Conservation (phyloP, 1,139 yeast species). For the Debaryomyces udenii region DNA sequence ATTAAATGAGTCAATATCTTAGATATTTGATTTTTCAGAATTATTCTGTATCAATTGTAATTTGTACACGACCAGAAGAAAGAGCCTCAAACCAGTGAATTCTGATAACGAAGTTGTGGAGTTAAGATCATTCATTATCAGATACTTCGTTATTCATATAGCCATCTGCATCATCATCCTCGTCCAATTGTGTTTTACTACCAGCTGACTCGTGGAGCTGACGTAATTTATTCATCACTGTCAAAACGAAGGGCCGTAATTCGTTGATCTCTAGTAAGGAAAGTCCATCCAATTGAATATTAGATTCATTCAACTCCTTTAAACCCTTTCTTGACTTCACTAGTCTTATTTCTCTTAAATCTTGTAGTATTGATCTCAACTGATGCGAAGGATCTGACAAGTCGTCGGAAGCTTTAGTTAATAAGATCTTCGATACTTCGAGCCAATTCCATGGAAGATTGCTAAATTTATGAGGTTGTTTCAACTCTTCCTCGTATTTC, state of each 20-base stretch:
- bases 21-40: no score
- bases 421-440: constrained; percentile 69
- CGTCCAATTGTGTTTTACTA: constrained; percentile 25
- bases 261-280: constrained; percentile 87
- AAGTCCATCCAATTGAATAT: constrained; percentile 80
- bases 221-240: constrained; percentile 77
- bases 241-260: constrained; percentile 75
- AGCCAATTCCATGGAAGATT: constrained; percentile 87
- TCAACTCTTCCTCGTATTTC: constrained; percentile 69
- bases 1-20: not conserved
- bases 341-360: constrained; percentile 78
- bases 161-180: constrained; percentile 27
- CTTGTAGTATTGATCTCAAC: constrained; percentile 73
- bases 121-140: constrained; percentile 7
- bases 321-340: constrained; percentile 83
- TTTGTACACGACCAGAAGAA: constrained; percentile 5
- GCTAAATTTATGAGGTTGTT: constrained; percentile 61
- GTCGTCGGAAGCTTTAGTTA: constrained; percentile 75
- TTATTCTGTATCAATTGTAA: not conserved
- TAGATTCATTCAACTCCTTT: constrained; percentile 75
- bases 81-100: no score
- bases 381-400: constrained; percentile 65
- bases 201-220: constrained; percentile 49
- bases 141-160: constrained; percentile 16
- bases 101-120: no score